These are phyloP conservation scores for Lichtheimia corymbifera DNA, from an alignment of 371 early-diverging fungal genomes.

Conservation along the genomic window DNA sequence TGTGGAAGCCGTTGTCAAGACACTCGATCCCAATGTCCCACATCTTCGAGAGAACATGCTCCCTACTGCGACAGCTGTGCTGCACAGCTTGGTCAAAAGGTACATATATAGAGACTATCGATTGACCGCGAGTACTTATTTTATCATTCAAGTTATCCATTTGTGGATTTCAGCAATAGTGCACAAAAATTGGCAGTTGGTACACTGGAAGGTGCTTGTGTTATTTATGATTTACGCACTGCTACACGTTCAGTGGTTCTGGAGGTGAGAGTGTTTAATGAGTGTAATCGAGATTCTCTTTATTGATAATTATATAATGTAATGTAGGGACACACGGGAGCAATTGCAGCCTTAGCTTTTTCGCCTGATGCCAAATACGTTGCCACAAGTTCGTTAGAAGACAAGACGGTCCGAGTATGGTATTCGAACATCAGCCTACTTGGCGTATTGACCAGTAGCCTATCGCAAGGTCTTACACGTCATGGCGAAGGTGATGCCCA, in stretches of 20 bases:
- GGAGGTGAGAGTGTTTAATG: slow-evolving; percentile 45
- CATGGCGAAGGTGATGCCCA: slow-evolving; percentile 24
- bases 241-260: slow-evolving; percentile 78
- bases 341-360: slow-evolving; percentile 73
- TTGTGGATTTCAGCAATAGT: slow-evolving; percentile 73
- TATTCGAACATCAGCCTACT: slow-evolving; percentile 73
- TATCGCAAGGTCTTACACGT: slow-evolving; percentile 34
- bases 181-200: slow-evolving; percentile 82
- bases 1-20: slow-evolving; percentile 80
- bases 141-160: slow-evolving; percentile 52
- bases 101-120: slow-evolving; percentile 17
- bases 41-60: slow-evolving; percentile 73
- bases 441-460: slow-evolving; percentile 66
- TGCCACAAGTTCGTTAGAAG: slow-evolving; percentile 72
- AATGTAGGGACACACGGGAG: slow-evolving; percentile 67
- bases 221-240: slow-evolving; percentile 85
- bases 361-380: slow-evolving; percentile 81
- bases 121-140: not conserved
- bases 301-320: not conserved
- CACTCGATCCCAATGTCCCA: slow-evolving; percentile 82
- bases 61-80: slow-evolving; percentile 67
- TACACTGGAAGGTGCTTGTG: slow-evolving; percentile 74
- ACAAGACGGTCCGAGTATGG: slow-evolving; percentile 77
- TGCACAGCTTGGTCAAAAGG: slow-evolving; percentile 78
- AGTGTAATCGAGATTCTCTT: not conserved